Conservation (phyloP, 1,284 basidiomycete species). For the Ganoderma lingzhi region DNA sequence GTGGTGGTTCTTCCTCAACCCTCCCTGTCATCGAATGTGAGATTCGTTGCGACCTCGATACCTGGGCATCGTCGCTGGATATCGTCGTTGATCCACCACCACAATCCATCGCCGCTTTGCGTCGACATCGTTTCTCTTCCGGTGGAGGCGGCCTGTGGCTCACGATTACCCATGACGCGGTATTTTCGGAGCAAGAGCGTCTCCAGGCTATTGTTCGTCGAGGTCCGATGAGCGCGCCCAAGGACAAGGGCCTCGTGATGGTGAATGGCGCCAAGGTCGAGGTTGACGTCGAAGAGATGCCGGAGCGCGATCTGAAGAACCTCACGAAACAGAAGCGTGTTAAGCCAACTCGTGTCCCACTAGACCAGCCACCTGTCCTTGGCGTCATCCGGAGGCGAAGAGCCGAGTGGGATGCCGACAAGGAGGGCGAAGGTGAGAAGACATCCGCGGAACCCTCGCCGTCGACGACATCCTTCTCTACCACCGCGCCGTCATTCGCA, state of each 20-base stretch:
- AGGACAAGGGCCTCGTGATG: slow-evolving; percentile 83
- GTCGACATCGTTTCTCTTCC: slow-evolving; percentile 86
- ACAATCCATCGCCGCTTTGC: slow-evolving; percentile 82
- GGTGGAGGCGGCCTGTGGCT: slow-evolving; percentile 98
- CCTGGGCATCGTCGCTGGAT: slow-evolving; percentile 89
- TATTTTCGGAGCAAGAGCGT: slow-evolving; percentile 79
- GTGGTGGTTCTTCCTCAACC: slow-evolving; percentile 33
- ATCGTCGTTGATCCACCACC: slow-evolving; percentile 96
- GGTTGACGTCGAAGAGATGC: slow-evolving; percentile 92
- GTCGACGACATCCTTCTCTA: slow-evolving; percentile 44
- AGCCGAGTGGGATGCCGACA: slow-evolving; percentile 65
- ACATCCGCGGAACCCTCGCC: slow-evolving; percentile 29
- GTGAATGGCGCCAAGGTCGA: slow-evolving; percentile 90
- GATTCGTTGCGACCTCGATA: slow-evolving; percentile 92
- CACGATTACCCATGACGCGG: slow-evolving; percentile 88
- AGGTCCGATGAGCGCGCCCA: slow-evolving; percentile 64
- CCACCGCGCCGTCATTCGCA: slow-evolving; percentile 64
- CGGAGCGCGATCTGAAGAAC: slow-evolving; percentile 88
- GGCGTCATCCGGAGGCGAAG: slow-evolving; percentile 73
- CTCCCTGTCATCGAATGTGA: slow-evolving; percentile 87
- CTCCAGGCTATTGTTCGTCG: slow-evolving; percentile 80
- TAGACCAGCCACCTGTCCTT: slow-evolving; percentile 91
- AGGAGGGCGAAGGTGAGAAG: slow-evolving; percentile 39
- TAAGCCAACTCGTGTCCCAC: slow-evolving; percentile 86
- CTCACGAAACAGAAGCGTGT: slow-evolving; percentile 88